Evolutionary conservation across 306 rosid species (phyloP).

Genomic region (Canavalia ensiformis): DNA sequence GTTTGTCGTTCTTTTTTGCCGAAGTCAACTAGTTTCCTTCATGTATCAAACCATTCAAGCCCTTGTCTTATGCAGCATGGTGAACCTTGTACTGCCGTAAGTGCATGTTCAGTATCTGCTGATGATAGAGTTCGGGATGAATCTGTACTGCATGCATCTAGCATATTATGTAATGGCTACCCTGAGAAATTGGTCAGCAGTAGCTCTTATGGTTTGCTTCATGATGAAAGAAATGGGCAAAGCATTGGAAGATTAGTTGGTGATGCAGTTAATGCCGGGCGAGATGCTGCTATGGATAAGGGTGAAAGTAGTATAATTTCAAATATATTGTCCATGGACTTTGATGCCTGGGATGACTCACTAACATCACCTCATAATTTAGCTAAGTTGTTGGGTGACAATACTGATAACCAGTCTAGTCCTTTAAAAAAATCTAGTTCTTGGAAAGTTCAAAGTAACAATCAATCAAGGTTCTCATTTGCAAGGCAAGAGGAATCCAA

Average conservation of each 20-base stretch:
- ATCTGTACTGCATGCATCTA: constrained; percentile 59
- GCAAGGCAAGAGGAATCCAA: constrained; percentile 88
- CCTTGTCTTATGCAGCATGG: constrained; percentile 53
- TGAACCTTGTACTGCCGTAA: constrained; percentile 60
- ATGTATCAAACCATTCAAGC: constrained; percentile 59
- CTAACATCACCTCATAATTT: constrained; percentile 77
- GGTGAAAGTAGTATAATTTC: constrained; percentile 97
- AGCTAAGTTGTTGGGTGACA: constrained; percentile 77
- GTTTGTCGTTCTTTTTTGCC: constrained; percentile 68
- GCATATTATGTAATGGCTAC: constrained; percentile 63
- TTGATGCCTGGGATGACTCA: constrained; percentile 86
- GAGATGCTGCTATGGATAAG: constrained; percentile 66
- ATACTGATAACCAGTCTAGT: constrained; percentile 59
- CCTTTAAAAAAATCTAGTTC: constrained; percentile 69
- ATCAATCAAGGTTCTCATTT: constrained; percentile 94
- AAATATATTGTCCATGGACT: constrained; percentile 89
- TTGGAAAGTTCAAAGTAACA: constrained; percentile 80
- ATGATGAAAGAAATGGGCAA: constrained; percentile 62
- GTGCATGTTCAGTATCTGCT: constrained; percentile 59
- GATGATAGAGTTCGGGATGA: constrained; percentile 60
- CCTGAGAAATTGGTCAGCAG: constrained; percentile 64
- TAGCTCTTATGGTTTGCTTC: constrained; percentile 62
- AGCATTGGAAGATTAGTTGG: constrained; percentile 61
- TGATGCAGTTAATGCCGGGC: constrained; percentile 65
- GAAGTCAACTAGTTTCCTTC: constrained; percentile 59